phyloP scores from a whole-genome alignment of 495 filamentous ascomycete genomes.

The Lasiosphaeriaceae sp. region DNA sequence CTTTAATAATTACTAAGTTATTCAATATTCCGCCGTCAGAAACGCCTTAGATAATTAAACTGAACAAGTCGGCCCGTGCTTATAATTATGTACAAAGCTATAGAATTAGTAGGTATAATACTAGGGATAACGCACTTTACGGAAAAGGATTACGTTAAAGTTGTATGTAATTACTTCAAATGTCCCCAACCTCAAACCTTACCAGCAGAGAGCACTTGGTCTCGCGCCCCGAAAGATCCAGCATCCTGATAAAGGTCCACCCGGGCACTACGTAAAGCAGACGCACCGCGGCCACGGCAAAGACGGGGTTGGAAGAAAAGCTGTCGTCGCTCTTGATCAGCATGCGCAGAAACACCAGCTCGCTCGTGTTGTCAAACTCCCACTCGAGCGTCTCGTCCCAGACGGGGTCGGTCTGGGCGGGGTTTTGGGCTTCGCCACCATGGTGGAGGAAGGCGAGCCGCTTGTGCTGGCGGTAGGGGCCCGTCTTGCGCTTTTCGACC shows the following conservation, averaged over 20 bases:
- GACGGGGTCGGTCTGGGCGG: conserved; percentile 41
- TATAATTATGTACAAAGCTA: too few species aligned
- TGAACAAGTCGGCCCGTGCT: too few species aligned
- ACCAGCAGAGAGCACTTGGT: conserved; percentile 49
- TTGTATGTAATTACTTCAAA: conserved; percentile 15
- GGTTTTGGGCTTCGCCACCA: conserved; percentile 32
- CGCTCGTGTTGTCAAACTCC: conserved; percentile 49
- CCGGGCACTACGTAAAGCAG: conserved; percentile 44
- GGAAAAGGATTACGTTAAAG: too few species aligned
- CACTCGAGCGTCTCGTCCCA: conserved; percentile 53
- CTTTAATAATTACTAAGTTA: too few species aligned
- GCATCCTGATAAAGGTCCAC: conserved; percentile 51
- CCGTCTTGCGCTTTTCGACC: conserved; percentile 46
- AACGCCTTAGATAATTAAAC: too few species aligned
- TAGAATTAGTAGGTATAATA: too few species aligned
- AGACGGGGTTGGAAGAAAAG: conserved; percentile 46
- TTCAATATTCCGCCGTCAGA: too few species aligned
- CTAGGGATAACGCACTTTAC: too few species aligned
- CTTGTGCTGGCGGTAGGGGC: conserved; percentile 43
- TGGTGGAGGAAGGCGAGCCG: conserved; percentile 14
- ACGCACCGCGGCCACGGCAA: conserved; percentile 44
- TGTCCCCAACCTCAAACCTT: conserved; percentile 43
- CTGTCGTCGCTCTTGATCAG: conserved; percentile 52
- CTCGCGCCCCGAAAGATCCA: conserved; percentile 50
- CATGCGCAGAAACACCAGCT: conserved; percentile 49